phyloP scores from a whole-genome alignment of 805 yeast species.

The Saturnispora diversa region DNA sequence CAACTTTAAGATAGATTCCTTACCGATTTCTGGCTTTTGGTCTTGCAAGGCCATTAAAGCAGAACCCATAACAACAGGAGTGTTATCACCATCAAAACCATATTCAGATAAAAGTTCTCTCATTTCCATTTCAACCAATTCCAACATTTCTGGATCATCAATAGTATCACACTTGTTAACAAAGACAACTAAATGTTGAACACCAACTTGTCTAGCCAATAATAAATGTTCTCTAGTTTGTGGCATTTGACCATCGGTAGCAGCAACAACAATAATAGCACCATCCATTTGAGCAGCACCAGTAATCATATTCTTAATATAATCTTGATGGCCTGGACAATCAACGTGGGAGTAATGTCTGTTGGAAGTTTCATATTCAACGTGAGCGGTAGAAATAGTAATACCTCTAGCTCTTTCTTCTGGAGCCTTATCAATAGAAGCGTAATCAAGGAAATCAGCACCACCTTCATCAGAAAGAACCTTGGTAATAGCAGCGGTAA shows the following conservation, averaged over 20 bases:
- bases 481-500: constrained; percentile 98
- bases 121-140: constrained; percentile 99
- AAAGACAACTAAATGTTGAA: constrained; percentile 91
- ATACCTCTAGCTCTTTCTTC: constrained; percentile 99
- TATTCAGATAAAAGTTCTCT: constrained; percentile 85
- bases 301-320: constrained; percentile 97
- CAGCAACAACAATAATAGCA: constrained; percentile 98
- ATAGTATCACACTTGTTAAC: constrained; percentile 97
- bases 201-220: constrained; percentile 99
- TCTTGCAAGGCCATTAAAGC: constrained; percentile 94
- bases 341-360: constrained; percentile 98
- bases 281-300: constrained; percentile 99
- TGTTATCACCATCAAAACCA: constrained; percentile 97
- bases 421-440: constrained; percentile 93
- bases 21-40: constrained; percentile 85
- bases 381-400: constrained; percentile 96
- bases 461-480: constrained; percentile 82
- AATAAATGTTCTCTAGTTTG: constrained; percentile 98
- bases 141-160: constrained; percentile 98
- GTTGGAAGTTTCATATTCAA: constrained; percentile 89
- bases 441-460: constrained; percentile 88
- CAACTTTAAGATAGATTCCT: constrained; percentile 70
- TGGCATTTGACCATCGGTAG: constrained; percentile 99
- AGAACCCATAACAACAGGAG: constrained; percentile 98
- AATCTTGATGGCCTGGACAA: constrained; percentile 98